A percentile compares a stretch with the other conserved stretches of the same genome.
Conservation (phyloP, 2,329 filamentous ascomycete species). For the Periconia sp. region DNA sequence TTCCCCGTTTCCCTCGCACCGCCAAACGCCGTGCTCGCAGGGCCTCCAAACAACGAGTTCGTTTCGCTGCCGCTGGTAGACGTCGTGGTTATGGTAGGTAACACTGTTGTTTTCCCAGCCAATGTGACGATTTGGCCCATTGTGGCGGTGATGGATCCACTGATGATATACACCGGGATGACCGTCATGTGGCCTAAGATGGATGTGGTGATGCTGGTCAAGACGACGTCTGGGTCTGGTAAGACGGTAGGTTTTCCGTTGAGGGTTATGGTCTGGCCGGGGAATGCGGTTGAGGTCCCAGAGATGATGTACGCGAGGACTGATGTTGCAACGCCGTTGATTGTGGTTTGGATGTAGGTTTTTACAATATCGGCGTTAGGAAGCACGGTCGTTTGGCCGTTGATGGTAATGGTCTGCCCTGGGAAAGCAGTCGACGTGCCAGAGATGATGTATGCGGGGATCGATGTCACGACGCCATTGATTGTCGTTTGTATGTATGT, state of each 20-base stretch:
- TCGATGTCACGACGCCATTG: constrained; percentile 2
- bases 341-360: constrained; percentile 9
- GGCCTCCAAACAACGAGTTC: background rate
- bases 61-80: too few relatives aligned
- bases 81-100: background rate
- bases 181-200: constrained; percentile 5
- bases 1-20: background rate
- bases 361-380: constrained; percentile 3
- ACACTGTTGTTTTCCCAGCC: constrained; percentile 9
- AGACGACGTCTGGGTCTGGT: constrained; percentile 1
- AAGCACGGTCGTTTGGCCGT: constrained; percentile 9
- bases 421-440: constrained; percentile 8
- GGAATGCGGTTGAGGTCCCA: constrained; percentile 7
- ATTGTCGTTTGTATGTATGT: constrained; percentile 10
- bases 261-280: constrained; percentile 15
- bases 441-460: constrained; percentile 12
- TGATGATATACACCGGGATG: constrained; percentile 12
- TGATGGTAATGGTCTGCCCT: constrained; percentile 15
- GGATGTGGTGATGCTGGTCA: constrained; percentile 8
- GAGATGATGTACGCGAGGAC: constrained; percentile 12
- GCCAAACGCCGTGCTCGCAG: background rate
- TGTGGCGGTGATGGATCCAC: constrained; percentile 9
- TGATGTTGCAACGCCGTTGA: constrained; percentile 4
- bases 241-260: constrained; percentile 15
- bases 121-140: constrained; percentile 16